Base-by-base conservation (phyloP, 805 yeast genomes). In the Saccharomycopsis amapae region DNA sequence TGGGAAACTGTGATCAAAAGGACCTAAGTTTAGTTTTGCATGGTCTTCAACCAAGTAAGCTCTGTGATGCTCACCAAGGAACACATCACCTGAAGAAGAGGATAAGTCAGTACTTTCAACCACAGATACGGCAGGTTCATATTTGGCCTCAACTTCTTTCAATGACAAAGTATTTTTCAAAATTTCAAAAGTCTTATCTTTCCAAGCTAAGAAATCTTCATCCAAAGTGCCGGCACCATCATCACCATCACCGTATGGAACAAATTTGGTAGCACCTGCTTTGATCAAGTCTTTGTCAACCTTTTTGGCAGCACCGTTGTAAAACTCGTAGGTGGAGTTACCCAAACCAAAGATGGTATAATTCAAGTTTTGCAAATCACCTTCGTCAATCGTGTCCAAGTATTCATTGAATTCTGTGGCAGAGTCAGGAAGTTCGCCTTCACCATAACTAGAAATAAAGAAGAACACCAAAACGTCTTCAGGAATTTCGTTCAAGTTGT, bases 381-480 rank as follows among this genome's bases (percentile, higher is more conserved):
- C 75, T 23, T 76, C 80, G 42, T 73, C 76, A 44, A 70, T 64
- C 23, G 62, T 56, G 28, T 78, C 75, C 57, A 89, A 73, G 59
- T 68, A 78, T 48, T 81, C 83, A 59, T 78, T 79, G 61, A 93
- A 86, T 32, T 78, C 79, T 35, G 76, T 75, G n/a, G 97, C 93
- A 56, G 86, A 85, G 62, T 90, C 98, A 12, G 98, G 90, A 56
- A 95, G 95, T 62, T 90, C 98, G 60, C 98, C 98, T 67, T 90
- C 98, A 56, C 98, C 98, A 58, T 93, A 93, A 9, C 96, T 87
- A 26, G 97, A 93, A 67, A 88, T 71, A 59, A 90, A 72, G 58
- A 90, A 81, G 51, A 87, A 78, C 18, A 79, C 79, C n/a, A 76
- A 66, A 45, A 76, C 68, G 49, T 75, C 75, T 15, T 69, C 66